Evolutionary conservation across 768 basidiomycete species (phyloP).

Genomic region (Lactifluus subvellereus): DNA sequence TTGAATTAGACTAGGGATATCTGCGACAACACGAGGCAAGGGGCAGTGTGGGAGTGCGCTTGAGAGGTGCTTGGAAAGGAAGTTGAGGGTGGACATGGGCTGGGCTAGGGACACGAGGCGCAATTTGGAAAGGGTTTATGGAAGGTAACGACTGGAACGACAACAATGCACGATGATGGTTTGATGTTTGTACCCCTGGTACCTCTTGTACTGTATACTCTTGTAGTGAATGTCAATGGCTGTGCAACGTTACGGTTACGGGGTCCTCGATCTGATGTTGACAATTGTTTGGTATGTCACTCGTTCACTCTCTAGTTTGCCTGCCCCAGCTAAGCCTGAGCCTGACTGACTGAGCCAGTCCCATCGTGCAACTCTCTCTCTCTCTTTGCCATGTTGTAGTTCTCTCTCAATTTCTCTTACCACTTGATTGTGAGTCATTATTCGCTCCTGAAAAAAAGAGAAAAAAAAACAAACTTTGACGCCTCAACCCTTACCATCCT

Average conservation of each 20-base stretch:
- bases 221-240: neutral
- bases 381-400: conserved; percentile 18
- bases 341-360: too few species aligned
- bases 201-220: too few species aligned
- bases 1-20: conserved; percentile 31
- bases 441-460: neutral
- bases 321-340: too few species aligned
- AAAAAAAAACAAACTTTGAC: neutral
- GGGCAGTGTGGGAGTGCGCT: neutral
- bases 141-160: neutral
- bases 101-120: neutral
- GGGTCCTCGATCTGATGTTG: neutral
- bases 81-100: neutral
- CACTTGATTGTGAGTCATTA: conserved; percentile 17
- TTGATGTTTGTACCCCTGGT: too few species aligned
- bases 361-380: neutral
- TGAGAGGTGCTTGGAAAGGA: neutral
- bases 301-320: too few species aligned
- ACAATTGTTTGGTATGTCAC: too few species aligned
- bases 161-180: too few species aligned
- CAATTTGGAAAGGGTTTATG: neutral
- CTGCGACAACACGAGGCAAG: neutral
- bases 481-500: neutral
- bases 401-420: neutral
- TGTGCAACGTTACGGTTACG: neutral